Percentiles rank a stretch among this genome's conserved stretches.
Conservation (phyloP, 2,329 filamentous ascomycete species). For the Cladosporium oxysporum region DNA sequence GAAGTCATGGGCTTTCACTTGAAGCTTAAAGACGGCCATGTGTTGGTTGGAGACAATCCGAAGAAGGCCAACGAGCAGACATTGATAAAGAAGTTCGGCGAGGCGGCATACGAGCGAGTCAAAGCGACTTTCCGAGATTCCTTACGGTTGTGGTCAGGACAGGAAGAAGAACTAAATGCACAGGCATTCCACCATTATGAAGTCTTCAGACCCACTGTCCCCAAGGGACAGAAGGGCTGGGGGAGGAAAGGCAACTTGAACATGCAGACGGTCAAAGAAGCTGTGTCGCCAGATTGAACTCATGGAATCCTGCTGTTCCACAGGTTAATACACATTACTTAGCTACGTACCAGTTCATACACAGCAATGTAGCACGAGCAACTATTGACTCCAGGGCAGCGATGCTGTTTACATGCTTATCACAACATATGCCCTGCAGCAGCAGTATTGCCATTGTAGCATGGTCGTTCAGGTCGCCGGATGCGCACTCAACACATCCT, state of each 20-base stretch:
- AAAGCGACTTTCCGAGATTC: conserved; percentile 27
- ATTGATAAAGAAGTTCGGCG: conserved; percentile 33
- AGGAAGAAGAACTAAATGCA: conserved; percentile 32
- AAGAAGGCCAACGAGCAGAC: conserved; percentile 29
- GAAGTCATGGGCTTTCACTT: conserved; percentile 38
- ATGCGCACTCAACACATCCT: too few species aligned
- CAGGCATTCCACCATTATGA: conserved; percentile 37
- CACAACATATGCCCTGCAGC: too few species aligned
- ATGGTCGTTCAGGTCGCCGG: too few species aligned
- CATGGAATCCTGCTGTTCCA: too few species aligned
- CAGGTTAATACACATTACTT: too few species aligned
- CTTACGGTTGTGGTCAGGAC: conserved; percentile 29
- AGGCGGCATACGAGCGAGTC: conserved; percentile 26
- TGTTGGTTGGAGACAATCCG: conserved; percentile 26
- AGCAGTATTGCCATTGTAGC: too few species aligned
- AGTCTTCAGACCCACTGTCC: conserved; percentile 33
- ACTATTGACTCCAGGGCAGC: too few species aligned
- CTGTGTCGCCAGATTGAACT: conserved; percentile 11
- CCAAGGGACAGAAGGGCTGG: conserved; percentile 35
- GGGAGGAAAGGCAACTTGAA: conserved; percentile 34
- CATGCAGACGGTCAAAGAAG: conserved; percentile 22
- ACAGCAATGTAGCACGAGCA: too few species aligned
- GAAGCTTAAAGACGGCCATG: conserved; percentile 33
- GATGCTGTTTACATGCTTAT: too few species aligned
- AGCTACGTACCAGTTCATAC: too few species aligned